phyloP scores from a whole-genome alignment of 371 early-diverging fungal species.

The Syncephalis plumigaleata region DNA sequence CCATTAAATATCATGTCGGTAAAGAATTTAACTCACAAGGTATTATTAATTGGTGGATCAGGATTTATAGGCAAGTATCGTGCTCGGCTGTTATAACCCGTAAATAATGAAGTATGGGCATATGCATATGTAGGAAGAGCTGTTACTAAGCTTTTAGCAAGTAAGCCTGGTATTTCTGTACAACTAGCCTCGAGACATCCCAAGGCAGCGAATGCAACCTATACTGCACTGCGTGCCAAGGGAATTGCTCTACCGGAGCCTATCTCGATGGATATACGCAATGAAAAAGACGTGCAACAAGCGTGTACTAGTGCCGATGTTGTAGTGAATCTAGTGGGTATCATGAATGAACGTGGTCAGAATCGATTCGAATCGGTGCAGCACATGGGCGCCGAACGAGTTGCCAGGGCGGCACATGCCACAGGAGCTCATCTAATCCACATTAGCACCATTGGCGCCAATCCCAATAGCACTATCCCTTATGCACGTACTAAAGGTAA shows the following conservation, averaged over 20 bases:
- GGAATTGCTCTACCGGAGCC: constrained; percentile 3
- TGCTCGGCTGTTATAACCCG: no score
- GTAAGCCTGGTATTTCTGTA: not conserved
- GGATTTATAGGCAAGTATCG: not conserved
- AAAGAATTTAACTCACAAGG: not conserved
- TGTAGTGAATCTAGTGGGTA: constrained; percentile 13
- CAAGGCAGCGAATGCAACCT: not conserved
- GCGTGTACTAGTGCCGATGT: constrained; percentile 6
- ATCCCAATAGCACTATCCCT: constrained; percentile 9
- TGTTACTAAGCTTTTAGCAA: not conserved
- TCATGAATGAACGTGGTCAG: constrained; percentile 12
- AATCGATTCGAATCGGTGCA: constrained; percentile 14
- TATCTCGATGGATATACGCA: constrained; percentile 5
- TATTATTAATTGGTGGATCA: not conserved
- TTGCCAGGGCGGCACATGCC: constrained; percentile 10
- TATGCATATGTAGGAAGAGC: no score
- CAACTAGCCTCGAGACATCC: no score
- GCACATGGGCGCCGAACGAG: constrained; percentile 7
- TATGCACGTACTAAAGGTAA: constrained; percentile 15
- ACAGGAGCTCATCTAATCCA: constrained; percentile 11
- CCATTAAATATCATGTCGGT: no score
- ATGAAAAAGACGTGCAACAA: constrained; percentile 3
- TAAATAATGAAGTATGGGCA: no score
- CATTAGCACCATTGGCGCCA: constrained; percentile 18
- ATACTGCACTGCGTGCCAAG: not conserved